Percentiles rank a stretch among this genome's conserved stretches.
phyloP scores from a whole-genome alignment of 768 basidiomycete species.

The Crassisporium funariophilum region DNA sequence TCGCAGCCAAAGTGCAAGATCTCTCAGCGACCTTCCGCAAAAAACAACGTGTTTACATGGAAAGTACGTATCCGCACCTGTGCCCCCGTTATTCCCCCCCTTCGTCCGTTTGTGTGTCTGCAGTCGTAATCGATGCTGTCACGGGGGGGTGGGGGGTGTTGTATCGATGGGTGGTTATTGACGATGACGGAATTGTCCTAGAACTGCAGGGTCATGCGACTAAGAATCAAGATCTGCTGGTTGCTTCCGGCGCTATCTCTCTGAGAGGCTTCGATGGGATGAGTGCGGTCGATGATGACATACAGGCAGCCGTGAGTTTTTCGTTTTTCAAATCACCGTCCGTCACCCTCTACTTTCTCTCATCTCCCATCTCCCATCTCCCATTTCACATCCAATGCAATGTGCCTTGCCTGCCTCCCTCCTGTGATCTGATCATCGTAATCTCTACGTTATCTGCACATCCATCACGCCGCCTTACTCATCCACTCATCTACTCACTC shows the following conservation, averaged over 20 bases:
- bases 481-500: no score
- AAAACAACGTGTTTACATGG: conserved; percentile 98
- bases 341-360: conserved; percentile 9
- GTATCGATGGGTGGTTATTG: no score
- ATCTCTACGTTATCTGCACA: no score
- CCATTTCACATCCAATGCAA: conserved; percentile 2
- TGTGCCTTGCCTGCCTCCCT: background rate
- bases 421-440: no score
- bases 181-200: conserved; percentile 31
- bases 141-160: no score
- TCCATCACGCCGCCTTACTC: conserved; percentile 2
- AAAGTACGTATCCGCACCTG: conserved; percentile 66
- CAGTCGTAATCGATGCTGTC: conserved; percentile 19
- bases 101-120: conserved; percentile 11
- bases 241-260: conserved; percentile 85
- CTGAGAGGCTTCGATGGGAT: conserved; percentile 81
- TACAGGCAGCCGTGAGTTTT: conserved; percentile 76
- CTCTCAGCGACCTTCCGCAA: conserved; percentile 91
- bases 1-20: conserved; percentile 96
- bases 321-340: conserved; percentile 13
- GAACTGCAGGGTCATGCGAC: conserved; percentile 97
- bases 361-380: conserved; percentile 11
- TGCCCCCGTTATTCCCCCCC: conserved; percentile 19
- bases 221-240: conserved; percentile 92
- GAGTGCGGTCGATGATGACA: conserved; percentile 87